Evolutionary conservation across 768 basidiomycete genomes (phyloP).

Genomic region (Pleurotus djamor): DNA sequence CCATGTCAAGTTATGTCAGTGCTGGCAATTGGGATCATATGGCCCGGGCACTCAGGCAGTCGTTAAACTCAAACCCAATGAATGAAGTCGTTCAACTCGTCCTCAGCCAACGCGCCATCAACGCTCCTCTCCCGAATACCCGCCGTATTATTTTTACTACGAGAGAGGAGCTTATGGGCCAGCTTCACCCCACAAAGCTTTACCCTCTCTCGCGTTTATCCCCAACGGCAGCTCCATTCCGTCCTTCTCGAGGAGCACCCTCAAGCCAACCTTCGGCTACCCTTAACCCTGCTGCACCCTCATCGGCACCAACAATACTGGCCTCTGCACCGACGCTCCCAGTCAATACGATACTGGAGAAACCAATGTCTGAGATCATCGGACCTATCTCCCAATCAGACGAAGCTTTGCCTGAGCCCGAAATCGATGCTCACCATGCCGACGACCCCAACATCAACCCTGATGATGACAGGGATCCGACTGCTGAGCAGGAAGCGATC

Average conservation of each 20-base stretch:
- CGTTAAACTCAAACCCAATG: conserved; percentile 10
- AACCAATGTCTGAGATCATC: too few species aligned
- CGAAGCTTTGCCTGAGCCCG: too few species aligned
- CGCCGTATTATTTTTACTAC: conserved; percentile 9
- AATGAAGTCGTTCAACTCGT: conserved; percentile 24
- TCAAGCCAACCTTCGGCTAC: not conserved
- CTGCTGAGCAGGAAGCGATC: not conserved
- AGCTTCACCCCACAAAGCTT: not conserved
- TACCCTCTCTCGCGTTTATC: not conserved
- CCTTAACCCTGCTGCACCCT: too few species aligned
- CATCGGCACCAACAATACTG: not conserved
- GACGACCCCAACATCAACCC: not conserved
- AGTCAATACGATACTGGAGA: too few species aligned
- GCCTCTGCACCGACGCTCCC: not conserved
- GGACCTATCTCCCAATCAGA: too few species aligned
- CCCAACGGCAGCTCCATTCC: conserved; percentile 2
- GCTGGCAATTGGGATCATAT: conserved; percentile 24
- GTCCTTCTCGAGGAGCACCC: not conserved
- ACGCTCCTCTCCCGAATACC: not conserved
- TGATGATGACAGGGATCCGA: not conserved
- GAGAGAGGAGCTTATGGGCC: conserved; percentile 9
- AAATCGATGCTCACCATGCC: too few species aligned
- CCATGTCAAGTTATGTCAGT: conserved; percentile 15
- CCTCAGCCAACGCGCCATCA: conserved; percentile 10
- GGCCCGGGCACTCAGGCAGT: conserved; percentile 15